These are phyloP conservation scores for Xylaria flabelliformis DNA, from an alignment of 495 filamentous ascomycete species.

Conservation along the genomic window DNA sequence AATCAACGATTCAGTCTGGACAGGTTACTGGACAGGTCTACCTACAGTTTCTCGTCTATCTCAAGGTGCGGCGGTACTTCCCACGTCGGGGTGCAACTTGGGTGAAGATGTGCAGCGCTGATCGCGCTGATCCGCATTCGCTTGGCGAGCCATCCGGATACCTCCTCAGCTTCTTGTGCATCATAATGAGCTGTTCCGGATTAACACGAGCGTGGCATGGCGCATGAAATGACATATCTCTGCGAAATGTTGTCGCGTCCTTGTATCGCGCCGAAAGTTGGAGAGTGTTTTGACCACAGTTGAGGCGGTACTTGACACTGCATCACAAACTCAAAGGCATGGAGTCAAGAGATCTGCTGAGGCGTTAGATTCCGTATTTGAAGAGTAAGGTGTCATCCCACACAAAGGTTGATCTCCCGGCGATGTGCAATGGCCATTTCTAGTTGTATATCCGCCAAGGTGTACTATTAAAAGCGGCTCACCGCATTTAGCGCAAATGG, in stretches of 20 bases:
- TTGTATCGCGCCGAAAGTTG: neutral
- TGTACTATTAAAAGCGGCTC: neutral
- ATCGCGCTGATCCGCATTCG: conserved; percentile 17
- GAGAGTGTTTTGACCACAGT: neutral
- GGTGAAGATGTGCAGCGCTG: conserved; percentile 20
- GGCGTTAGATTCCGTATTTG: neutral
- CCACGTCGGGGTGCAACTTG: conserved; percentile 11
- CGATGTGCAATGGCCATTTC: conserved; percentile 11
- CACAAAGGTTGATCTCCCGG: conserved; percentile 7
- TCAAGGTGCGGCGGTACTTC: conserved; percentile 9
- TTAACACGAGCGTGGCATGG: neutral
- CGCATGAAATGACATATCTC: neutral
- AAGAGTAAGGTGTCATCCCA: neutral
- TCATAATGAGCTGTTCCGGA: neutral
- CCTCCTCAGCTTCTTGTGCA: neutral
- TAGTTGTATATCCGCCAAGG: conserved; percentile 17
- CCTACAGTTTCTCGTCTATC: conserved; percentile 6
- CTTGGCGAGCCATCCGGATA: conserved; percentile 11
- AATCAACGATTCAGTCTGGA: conserved; percentile 6
- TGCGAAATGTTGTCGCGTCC: neutral
- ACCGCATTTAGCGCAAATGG: conserved; percentile 16
- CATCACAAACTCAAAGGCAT: neutral
- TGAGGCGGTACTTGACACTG: conserved; percentile 1
- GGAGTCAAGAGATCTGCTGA: neutral
- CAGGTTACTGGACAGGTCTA: neutral